Percentiles rank a stretch among this genome's conserved stretches.
Evolutionary conservation across 768 basidiomycete genomes (phyloP).

Genomic region (Tricholoma sp.): DNA sequence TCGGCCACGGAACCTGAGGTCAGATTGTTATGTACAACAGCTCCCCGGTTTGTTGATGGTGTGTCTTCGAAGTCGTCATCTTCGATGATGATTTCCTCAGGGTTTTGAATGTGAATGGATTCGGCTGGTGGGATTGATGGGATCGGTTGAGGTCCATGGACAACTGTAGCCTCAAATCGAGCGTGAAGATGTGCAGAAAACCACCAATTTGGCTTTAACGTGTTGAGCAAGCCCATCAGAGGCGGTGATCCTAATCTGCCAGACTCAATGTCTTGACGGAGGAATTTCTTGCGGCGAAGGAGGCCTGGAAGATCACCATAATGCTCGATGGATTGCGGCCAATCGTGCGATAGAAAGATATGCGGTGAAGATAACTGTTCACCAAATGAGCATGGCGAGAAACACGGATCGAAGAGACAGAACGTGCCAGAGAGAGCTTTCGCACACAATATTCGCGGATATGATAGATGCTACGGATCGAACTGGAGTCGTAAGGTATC

Average conservation of each 20-base stretch:
- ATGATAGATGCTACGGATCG: constrained; percentile 86
- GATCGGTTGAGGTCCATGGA: constrained; percentile 27
- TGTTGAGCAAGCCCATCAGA: constrained; percentile 68
- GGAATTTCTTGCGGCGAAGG: constrained; percentile 73
- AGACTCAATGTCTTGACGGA: constrained; percentile 59
- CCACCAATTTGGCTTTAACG: constrained; percentile 81
- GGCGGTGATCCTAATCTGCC: constrained; percentile 85
- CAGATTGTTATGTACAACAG: neutral
- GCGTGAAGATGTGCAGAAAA: constrained; percentile 90
- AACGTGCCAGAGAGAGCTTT: constrained; percentile 65
- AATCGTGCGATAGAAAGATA: constrained; percentile 94
- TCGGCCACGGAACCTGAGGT: neutral
- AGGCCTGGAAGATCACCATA: constrained; percentile 67
- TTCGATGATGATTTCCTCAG: constrained; percentile 35
- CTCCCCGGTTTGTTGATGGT: neutral
- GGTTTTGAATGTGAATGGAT: constrained; percentile 11
- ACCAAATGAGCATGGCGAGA: constrained; percentile 10
- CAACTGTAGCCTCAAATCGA: constrained; percentile 71
- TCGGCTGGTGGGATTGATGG: neutral
- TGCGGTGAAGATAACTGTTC: constrained; percentile 54
- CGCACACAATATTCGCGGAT: constrained; percentile 81
- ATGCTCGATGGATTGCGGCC: constrained; percentile 84
- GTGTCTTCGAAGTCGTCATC: constrained; percentile 30
- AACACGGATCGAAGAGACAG: neutral
- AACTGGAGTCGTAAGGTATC: constrained; percentile 69